These are phyloP conservation scores for Podosphaera aphanis DNA, from an alignment of 2,329 filamentous ascomycete genomes.

Conservation along the genomic window DNA sequence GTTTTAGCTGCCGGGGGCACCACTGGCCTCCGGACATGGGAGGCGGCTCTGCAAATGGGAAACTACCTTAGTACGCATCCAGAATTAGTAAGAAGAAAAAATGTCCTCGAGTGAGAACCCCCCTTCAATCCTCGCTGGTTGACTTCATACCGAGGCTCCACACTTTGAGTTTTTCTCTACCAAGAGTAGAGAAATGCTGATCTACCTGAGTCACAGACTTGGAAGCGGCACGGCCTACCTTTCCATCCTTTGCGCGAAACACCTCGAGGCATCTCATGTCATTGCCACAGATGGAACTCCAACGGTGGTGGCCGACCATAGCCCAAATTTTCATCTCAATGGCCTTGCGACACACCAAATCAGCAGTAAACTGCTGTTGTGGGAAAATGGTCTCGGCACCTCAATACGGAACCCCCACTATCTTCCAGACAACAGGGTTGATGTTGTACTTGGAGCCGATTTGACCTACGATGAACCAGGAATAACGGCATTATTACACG, in stretches of 20 bases:
- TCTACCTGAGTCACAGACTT: slow-evolving; percentile 18
- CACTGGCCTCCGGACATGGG: slow-evolving; percentile 61
- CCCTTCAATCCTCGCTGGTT: not conserved
- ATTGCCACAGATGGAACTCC: slow-evolving; percentile 54
- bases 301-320: slow-evolving; percentile 42
- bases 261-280: slow-evolving; percentile 33
- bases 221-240: slow-evolving; percentile 58
- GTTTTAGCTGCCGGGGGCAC: slow-evolving; percentile 49
- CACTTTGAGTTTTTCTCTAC: not conserved
- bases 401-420: slow-evolving; percentile 19
- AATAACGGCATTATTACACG: slow-evolving; percentile 39
- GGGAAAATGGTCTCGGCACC: slow-evolving; percentile 17
- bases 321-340: slow-evolving; percentile 47
- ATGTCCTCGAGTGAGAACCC: slow-evolving; percentile 30
- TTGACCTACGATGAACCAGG: slow-evolving; percentile 49
- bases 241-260: slow-evolving; percentile 48
- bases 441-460: slow-evolving; percentile 53
- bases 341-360: slow-evolving; percentile 29
- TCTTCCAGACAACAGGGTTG: slow-evolving; percentile 21
- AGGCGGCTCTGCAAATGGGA: slow-evolving; percentile 52
- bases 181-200: not conserved
- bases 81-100: slow-evolving; percentile 24
- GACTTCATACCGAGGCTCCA: not conserved
- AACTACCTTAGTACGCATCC: slow-evolving; percentile 31
- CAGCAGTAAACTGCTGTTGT: slow-evolving; percentile 30